Evolutionary conservation across 179 eudicot species (phyloP), one percentile per base, ranked within the genome.

Genomic region (Spinacia oleracea): DNA sequence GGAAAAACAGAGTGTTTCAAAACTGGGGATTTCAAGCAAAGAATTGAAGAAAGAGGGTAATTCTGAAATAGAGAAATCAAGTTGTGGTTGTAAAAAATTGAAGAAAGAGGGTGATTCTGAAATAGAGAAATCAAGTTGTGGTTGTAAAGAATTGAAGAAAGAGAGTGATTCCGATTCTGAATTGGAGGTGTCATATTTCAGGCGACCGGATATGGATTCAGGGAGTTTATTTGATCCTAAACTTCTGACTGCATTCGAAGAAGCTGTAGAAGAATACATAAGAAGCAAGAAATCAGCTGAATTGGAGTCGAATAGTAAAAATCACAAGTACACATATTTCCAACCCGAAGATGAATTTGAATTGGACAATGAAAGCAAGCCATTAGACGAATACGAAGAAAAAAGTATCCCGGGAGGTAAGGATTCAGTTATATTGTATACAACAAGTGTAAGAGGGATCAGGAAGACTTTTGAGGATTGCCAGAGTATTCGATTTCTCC

Each of bases 401-500:
- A 91, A 79, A n/a, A 89, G 93, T 62, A 98, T 94, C 1, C 96
- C 94, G 0, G 96, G 97, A 0, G 99, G 98, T 0, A 20, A 46
- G 1, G 86, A 88, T 29, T 87, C 92, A 8, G 96, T 96, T 8
- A 78, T 96, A 53, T 82, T 96, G 18, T 96, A 96, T 88, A 90
- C 97, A 3, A 96, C 99, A 5, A 90, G 93, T 23, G 86, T 96
- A 1, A 72, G 98, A 74, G 93, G 96, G 66, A 92, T 96, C 14
- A 82, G 99, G 63, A 90, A 92, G 79, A 96, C 99, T 2, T 96
- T 96, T 73, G 98, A 96, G 51, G 94, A 91, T 11, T 96, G 99
- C 71, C 87, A 88, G 38, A 86, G 89, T 53, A 79, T 93, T 66
- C 87, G 96, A 32, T 90, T 90, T 73, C 66, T 93, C 11, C 80